These are phyloP conservation scores for Hyaloscypha bicolor DNA, from an alignment of 495 filamentous ascomycete species.

Conservation along the genomic window DNA sequence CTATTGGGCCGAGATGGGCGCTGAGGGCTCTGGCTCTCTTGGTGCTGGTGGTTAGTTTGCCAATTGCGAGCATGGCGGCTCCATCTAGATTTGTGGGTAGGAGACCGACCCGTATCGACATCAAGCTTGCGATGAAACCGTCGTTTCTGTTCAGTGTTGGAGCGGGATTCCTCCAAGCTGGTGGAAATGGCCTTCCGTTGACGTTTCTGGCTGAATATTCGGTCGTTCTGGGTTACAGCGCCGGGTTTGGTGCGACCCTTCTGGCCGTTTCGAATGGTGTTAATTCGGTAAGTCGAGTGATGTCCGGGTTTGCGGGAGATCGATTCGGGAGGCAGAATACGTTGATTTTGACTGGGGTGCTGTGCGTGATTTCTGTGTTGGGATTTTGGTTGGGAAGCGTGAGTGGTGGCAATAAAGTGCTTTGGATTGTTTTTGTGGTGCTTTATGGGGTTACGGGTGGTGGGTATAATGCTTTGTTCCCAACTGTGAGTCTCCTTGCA, in stretches of 20 bases:
- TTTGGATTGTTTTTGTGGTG: constrained; percentile 54
- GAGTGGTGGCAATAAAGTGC: constrained; percentile 23
- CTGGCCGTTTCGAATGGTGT: constrained; percentile 58
- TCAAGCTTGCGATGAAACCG: constrained; percentile 41
- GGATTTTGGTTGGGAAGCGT: constrained; percentile 52
- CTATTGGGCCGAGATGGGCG: constrained; percentile 56
- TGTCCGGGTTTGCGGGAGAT: constrained; percentile 53
- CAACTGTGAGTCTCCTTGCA: constrained; percentile 32
- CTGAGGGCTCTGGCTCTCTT: constrained; percentile 51
- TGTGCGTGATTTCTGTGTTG: constrained; percentile 49
- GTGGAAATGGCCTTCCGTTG: constrained; percentile 46
- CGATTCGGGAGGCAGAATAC: constrained; percentile 56
- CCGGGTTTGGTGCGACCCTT: constrained; percentile 46
- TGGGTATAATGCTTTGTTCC: constrained; percentile 49
- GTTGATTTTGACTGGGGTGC: constrained; percentile 49
- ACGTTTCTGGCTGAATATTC: constrained; percentile 50
- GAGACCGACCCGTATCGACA: constrained; percentile 44
- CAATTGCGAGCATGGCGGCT: constrained; percentile 48
- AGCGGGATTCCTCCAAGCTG: constrained; percentile 49
- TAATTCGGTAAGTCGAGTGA: constrained; percentile 53
- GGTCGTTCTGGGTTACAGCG: constrained; percentile 42
- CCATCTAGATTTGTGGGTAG: constrained; percentile 41
- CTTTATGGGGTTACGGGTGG: constrained; percentile 55
- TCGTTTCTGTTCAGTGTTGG: constrained; percentile 45
- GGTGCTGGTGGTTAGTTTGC: constrained; percentile 46